Evolutionary conservation across 225 moss, liverwort and hornwort species (phyloP).

Genomic region (Ulota crispa): DNA sequence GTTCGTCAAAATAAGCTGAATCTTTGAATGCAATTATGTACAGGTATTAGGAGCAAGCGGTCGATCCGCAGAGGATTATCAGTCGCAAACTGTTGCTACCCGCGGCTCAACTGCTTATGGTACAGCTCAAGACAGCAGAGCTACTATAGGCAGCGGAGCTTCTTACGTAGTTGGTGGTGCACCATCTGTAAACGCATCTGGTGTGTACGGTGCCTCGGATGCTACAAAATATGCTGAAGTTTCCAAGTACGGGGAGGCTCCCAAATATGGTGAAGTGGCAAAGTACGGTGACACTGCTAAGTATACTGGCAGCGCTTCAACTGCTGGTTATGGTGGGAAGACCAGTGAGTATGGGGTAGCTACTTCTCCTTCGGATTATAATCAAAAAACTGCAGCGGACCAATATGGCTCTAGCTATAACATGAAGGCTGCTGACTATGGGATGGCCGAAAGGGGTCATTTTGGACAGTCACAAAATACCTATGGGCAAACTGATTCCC

Average conservation of each 20-base stretch:
- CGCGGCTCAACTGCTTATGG: slow-evolving; percentile 91
- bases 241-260: slow-evolving; percentile 83
- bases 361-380: slow-evolving; percentile 80
- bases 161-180: slow-evolving; percentile 87
- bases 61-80: slow-evolving; percentile 80
- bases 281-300: slow-evolving; percentile 83
- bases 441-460: slow-evolving; percentile 78
- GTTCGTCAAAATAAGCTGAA: slow-evolving; percentile 12
- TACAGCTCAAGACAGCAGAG: slow-evolving; percentile 72
- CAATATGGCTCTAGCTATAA: slow-evolving; percentile 89
- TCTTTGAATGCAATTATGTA: neutral
- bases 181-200: slow-evolving; percentile 83
- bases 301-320: slow-evolving; percentile 84
- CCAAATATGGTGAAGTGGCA: slow-evolving; percentile 59
- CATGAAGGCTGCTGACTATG: slow-evolving; percentile 79
- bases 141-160: slow-evolving; percentile 81
- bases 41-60: slow-evolving; percentile 79
- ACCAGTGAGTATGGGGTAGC: slow-evolving; percentile 74
- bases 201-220: slow-evolving; percentile 87
- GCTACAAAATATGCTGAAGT: slow-evolving; percentile 82
- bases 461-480: slow-evolving; percentile 81
- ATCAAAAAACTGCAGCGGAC: slow-evolving; percentile 71
- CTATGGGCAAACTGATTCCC: slow-evolving; percentile 87
- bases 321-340: slow-evolving; percentile 88
- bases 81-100: slow-evolving; percentile 74